Percentiles rank a stretch among this genome's conserved stretches.
Conservation (phyloP, 768 basidiomycete genomes). For the Lepiota subincarnata region DNA sequence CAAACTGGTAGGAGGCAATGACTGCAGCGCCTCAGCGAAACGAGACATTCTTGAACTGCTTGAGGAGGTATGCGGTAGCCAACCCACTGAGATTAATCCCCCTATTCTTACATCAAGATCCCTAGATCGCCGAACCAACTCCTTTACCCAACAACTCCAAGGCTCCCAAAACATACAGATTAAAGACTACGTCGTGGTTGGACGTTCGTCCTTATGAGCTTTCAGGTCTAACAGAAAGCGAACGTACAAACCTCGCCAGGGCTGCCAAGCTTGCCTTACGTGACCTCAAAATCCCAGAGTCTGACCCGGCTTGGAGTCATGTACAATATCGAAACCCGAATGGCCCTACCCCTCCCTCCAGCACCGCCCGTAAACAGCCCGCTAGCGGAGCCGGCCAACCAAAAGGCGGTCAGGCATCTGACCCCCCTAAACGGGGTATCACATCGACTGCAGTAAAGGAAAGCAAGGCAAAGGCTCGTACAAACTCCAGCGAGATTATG, state of each 20-base stretch:
- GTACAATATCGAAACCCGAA: slow-evolving; percentile 28
- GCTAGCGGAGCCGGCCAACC: slow-evolving; percentile 4
- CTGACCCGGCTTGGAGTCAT: slow-evolving; percentile 61
- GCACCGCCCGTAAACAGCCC: background rate
- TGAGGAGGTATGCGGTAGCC: slow-evolving; percentile 35
- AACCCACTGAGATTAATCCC: background rate
- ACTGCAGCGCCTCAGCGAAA: slow-evolving; percentile 28
- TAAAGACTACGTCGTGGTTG: slow-evolving; percentile 56
- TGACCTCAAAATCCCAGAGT: slow-evolving; percentile 50
- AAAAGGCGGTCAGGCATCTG: slow-evolving; percentile 2
- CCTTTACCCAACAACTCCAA: slow-evolving; percentile 30
- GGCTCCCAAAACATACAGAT: slow-evolving; percentile 39
- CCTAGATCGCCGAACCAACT: slow-evolving; percentile 49
- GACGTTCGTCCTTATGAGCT: slow-evolving; percentile 71
- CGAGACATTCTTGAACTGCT: slow-evolving; percentile 46
- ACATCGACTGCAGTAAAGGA: slow-evolving; percentile 43
- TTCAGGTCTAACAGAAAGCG: slow-evolving; percentile 42
- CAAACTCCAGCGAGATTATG: slow-evolving; percentile 33
- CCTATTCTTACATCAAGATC: background rate
- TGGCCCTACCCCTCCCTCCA: slow-evolving; percentile 2
- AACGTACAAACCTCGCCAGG: slow-evolving; percentile 47
- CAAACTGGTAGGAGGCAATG: slow-evolving; percentile 41
- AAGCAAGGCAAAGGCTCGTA: slow-evolving; percentile 42
- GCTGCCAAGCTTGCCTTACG: slow-evolving; percentile 46
- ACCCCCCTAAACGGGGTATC: slow-evolving; percentile 40